A percentile compares a stretch with the other conserved stretches of the same genome.
Evolutionary conservation across 257 asterid species (phyloP).

Genomic region (Handroanthus guayacan): DNA sequence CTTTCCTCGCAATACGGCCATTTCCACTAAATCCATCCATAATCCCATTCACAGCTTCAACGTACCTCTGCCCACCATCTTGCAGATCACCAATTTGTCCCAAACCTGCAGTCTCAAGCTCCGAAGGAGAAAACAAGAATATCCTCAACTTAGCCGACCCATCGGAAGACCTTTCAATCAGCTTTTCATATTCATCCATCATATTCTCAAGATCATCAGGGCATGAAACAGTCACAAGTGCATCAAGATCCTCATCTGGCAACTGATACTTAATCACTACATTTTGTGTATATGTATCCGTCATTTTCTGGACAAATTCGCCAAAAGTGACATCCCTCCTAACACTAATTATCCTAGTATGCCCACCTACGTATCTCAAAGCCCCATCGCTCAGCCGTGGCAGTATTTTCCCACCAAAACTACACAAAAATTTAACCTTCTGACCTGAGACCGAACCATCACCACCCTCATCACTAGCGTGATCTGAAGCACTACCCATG

Average conservation of each 20-base stretch:
- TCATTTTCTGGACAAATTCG: constrained; percentile 74
- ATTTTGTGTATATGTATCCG: constrained; percentile 59
- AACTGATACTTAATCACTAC: constrained; percentile 89
- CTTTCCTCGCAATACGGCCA: constrained; percentile 66
- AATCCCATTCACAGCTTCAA: constrained; percentile 93
- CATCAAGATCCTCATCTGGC: constrained; percentile 98
- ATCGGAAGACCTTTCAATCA: constrained; percentile 73
- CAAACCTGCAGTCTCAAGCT: constrained; percentile 57
- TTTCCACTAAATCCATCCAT: constrained; percentile 50
- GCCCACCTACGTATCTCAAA: constrained; percentile 96
- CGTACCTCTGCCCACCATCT: constrained; percentile 81
- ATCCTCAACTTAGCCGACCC: constrained; percentile 93
- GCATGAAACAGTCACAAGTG: constrained; percentile 91
- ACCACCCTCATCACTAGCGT: constrained; percentile 68
- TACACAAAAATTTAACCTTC: constrained; percentile 87
- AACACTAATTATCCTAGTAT: constrained; percentile 84
- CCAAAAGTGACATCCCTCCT: constrained; percentile 65
- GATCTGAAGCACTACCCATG: constrained; percentile 61
- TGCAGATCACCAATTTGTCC: constrained; percentile 64
- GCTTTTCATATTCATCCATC: constrained; percentile 96
- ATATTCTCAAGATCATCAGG: constrained; percentile 95
- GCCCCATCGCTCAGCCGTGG: constrained; percentile 92
- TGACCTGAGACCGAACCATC: constrained; percentile 73
- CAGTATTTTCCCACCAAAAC: constrained; percentile 94
- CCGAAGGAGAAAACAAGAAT: constrained; percentile 83